Conservation (phyloP, 2,329 filamentous ascomycete species). For the Oidium heveae region DNA sequence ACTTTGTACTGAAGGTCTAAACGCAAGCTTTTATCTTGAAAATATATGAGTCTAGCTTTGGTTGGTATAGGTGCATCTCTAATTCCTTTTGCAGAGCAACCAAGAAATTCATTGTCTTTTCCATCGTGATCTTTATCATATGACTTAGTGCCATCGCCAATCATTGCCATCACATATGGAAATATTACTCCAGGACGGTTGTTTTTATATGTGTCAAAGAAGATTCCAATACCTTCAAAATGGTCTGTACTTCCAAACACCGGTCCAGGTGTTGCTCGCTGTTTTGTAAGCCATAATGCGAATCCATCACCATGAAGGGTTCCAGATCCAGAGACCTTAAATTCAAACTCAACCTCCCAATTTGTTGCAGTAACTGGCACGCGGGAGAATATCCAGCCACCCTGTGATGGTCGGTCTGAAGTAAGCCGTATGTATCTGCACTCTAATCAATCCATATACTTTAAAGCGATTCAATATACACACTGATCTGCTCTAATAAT, state of each 20-base stretch:
- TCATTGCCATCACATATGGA: constrained; percentile 96
- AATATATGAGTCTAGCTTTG: constrained; percentile 76
- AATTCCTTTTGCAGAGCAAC: constrained; percentile 82
- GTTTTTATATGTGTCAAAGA: constrained; percentile 97
- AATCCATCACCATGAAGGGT: constrained; percentile 89
- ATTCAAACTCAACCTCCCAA: constrained; percentile 94
- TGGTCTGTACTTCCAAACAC: constrained; percentile 76
- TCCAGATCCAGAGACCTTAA: constrained; percentile 73
- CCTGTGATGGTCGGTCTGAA: constrained; percentile 70
- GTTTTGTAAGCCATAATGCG: constrained; percentile 93
- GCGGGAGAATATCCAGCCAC: constrained; percentile 80
- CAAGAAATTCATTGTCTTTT: constrained; percentile 75
- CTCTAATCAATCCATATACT: not conserved
- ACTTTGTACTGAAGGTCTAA: constrained; percentile 87
- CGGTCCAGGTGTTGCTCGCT: constrained; percentile 52
- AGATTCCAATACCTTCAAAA: constrained; percentile 85
- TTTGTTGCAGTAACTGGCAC: constrained; percentile 92
- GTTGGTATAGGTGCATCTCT: constrained; percentile 58
- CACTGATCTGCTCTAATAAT: constrained; percentile 52
- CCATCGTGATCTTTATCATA: constrained; percentile 93
- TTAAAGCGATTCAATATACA: constrained; percentile 10
- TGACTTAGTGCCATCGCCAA: constrained; percentile 64
- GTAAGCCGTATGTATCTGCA: constrained; percentile 74
- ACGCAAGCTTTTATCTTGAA: constrained; percentile 78
- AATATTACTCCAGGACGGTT: constrained; percentile 88